phyloP scores from a whole-genome alignment of 805 yeast species.

The Candida oleophila region DNA sequence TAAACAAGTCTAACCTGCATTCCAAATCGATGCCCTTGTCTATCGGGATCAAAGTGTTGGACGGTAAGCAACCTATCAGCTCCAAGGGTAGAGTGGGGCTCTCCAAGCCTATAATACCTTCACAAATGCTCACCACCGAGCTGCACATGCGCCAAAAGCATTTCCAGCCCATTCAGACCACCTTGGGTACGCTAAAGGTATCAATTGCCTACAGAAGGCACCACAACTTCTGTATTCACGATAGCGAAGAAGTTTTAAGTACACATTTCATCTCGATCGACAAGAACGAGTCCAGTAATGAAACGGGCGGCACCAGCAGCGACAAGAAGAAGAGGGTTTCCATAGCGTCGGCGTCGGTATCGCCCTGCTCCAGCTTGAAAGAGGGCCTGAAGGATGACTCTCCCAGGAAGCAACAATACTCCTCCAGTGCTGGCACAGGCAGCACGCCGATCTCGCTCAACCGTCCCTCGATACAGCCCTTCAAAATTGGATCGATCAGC shows the following conservation, averaged over 20 bases:
- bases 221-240: slow-evolving; percentile 63
- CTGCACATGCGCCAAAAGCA: slow-evolving; percentile 61
- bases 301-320: neutral
- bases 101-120: slow-evolving; percentile 61
- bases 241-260: slow-evolving; percentile 62
- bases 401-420: neutral
- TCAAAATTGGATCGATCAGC: slow-evolving; percentile 61
- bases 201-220: slow-evolving; percentile 80
- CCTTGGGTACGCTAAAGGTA: slow-evolving; percentile 68
- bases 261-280: slow-evolving; percentile 56
- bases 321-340: slow-evolving; percentile 13
- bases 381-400: slow-evolving; percentile 1
- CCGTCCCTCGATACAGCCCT: slow-evolving; percentile 51
- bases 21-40: slow-evolving; percentile 25
- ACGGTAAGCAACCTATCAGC: slow-evolving; percentile 75
- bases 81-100: slow-evolving; percentile 86
- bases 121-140: slow-evolving; percentile 30
- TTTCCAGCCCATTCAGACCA: slow-evolving; percentile 71
- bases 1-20: slow-evolving; percentile 11
- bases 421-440: neutral
- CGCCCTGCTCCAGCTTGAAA: slow-evolving; percentile 24
- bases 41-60: slow-evolving; percentile 62
- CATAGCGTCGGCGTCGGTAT: slow-evolving; percentile 19
- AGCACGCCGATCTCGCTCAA: slow-evolving; percentile 12
- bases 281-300: slow-evolving; percentile 11